A percentile compares a stretch with the other conserved stretches of the same genome.
Conservation (phyloP, 139 green algal genomes). For the Tetraselmis chui region DNA sequence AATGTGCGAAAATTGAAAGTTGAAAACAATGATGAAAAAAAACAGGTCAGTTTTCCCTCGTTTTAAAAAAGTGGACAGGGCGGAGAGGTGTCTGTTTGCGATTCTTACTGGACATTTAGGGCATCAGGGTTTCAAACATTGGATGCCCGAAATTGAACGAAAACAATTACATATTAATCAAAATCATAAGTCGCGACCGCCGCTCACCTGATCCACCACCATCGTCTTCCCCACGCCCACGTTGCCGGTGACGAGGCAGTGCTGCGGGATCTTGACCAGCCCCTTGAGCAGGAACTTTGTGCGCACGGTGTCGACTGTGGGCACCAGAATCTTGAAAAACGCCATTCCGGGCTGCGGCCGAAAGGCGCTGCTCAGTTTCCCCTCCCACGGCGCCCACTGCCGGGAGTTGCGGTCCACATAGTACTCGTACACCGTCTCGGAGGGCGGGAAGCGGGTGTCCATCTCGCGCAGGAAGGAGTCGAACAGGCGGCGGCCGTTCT, state of each 20-base stretch:
- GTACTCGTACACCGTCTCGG: conserved; percentile 78
- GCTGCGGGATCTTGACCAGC: conserved; percentile 38
- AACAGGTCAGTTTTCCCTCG: too few relatives aligned
- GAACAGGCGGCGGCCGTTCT: conserved; percentile 61
- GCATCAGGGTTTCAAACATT: too few relatives aligned
- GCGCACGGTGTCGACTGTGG: conserved; percentile 62
- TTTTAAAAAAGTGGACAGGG: too few relatives aligned
- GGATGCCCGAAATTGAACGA: too few relatives aligned
- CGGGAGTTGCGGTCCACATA: conserved; percentile 51
- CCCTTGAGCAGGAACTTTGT: conserved; percentile 45
- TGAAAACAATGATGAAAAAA: too few relatives aligned
- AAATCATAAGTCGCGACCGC: too few relatives aligned
- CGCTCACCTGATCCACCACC: conserved; percentile 44
- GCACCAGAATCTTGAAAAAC: conserved; percentile 72
- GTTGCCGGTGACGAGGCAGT: conserved; percentile 64
- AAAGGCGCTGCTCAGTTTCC: conserved; percentile 48
- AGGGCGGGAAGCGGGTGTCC: conserved; percentile 48
- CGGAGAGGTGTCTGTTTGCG: too few relatives aligned
- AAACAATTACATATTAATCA: too few relatives aligned
- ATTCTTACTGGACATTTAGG: too few relatives aligned
- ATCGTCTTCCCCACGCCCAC: conserved; percentile 78
- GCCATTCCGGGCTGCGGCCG: conserved; percentile 49
- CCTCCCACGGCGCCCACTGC: conserved; percentile 62
- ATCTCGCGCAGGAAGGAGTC: conserved; percentile 40
- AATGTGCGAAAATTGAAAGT: too few relatives aligned